Evolutionary conservation across 2,329 filamentous ascomycete genomes (phyloP).

Genomic region (Fusarium sp.): DNA sequence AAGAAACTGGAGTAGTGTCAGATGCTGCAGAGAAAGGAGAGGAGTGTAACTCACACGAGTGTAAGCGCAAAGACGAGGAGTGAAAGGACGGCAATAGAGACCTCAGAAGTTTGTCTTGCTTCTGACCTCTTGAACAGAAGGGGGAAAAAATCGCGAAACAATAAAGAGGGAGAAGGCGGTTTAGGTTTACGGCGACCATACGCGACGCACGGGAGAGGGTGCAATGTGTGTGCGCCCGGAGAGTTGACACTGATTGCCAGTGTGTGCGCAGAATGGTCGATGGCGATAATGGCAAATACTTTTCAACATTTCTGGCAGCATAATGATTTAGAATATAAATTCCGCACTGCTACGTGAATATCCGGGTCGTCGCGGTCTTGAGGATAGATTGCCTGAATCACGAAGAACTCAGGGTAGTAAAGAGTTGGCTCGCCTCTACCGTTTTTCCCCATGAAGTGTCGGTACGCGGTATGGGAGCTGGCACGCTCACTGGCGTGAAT

Average conservation of each 20-base stretch:
- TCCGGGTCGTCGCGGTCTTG: neutral
- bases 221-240: neutral
- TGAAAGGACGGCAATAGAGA: neutral
- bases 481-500: too few species aligned
- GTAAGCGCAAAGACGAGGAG: neutral
- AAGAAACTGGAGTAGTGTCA: neutral
- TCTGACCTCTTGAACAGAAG: neutral
- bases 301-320: too few species aligned
- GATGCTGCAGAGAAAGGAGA: neutral
- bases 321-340: too few species aligned
- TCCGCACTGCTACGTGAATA: too few species aligned
- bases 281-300: too few species aligned
- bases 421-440: neutral
- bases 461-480: too few species aligned
- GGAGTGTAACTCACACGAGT: neutral
- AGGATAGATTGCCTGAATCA: too few species aligned
- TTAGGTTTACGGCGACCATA: neutral
- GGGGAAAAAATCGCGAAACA: too few species aligned
- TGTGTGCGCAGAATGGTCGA: too few species aligned
- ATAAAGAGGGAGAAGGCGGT: neutral
- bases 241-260: neutral
- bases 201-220: neutral
- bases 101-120: accelerated
- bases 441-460: neutral
- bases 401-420: too few species aligned